phyloP scores from a whole-genome alignment of 2,329 filamentous ascomycete genomes.

The Myotisia sp. region DNA sequence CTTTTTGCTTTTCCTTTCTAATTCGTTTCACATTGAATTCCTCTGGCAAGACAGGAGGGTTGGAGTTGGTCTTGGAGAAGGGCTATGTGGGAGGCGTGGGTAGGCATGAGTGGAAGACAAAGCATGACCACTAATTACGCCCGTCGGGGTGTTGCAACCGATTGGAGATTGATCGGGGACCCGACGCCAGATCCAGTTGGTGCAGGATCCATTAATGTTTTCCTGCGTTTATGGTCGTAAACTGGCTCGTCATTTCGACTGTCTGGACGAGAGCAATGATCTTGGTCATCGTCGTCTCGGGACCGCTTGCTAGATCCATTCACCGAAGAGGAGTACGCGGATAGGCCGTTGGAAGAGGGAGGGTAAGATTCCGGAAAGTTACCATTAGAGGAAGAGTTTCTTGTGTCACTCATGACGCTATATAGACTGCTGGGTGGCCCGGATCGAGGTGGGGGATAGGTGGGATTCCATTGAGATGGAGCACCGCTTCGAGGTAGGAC shows the following conservation, averaged over 20 bases:
- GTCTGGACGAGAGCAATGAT: conserved; percentile 51
- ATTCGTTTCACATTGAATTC: too few species aligned
- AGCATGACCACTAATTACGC: too few species aligned
- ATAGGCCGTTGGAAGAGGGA: conserved; percentile 49
- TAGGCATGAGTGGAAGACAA: too few species aligned
- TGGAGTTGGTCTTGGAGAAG: too few species aligned
- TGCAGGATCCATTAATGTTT: conserved; percentile 52
- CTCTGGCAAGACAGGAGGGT: too few species aligned
- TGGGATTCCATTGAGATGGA: conserved; percentile 58
- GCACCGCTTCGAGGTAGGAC: conserved; percentile 65
- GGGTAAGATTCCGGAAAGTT: conserved; percentile 56
- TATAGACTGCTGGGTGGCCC: conserved; percentile 65
- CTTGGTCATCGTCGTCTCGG: conserved; percentile 50
- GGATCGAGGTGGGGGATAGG: conserved; percentile 63
- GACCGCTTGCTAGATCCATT: conserved; percentile 52
- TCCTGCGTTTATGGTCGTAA: conserved; percentile 59
- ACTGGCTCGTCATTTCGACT: conserved; percentile 45
- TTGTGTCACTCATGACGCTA: conserved; percentile 74
- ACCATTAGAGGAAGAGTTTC: conserved; percentile 50
- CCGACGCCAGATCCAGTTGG: conserved; percentile 34
- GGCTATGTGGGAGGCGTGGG: too few species aligned
- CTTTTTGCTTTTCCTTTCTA: too few species aligned
- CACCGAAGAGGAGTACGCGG: conserved; percentile 41
- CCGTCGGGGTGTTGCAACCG: conserved; percentile 29
- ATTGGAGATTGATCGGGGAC: conserved; percentile 27